phyloP scores from a whole-genome alignment of 176 grass and related monocot genomes.

The Themeda triandra region DNA sequence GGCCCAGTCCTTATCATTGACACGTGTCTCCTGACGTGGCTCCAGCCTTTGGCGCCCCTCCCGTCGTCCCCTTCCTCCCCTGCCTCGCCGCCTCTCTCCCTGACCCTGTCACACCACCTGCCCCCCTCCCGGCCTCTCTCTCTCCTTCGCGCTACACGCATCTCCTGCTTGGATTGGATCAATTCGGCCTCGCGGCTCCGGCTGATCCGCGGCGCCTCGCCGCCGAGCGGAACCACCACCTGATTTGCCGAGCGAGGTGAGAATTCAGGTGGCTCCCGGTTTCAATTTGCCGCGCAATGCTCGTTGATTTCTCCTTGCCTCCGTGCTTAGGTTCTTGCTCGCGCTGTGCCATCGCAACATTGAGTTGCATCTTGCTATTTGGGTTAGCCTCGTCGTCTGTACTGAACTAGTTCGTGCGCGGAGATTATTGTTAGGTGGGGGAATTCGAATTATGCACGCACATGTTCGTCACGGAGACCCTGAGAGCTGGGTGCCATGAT shows the following conservation, averaged over 20 bases:
- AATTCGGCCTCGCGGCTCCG: background rate
- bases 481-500: background rate
- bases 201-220: background rate
- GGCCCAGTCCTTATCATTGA: slow-evolving; percentile 55
- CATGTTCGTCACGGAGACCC: background rate
- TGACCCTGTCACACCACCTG: background rate
- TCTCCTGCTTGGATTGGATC: slow-evolving; percentile 5
- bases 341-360: background rate
- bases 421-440: background rate
- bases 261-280: background rate
- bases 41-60: slow-evolving; percentile 44
- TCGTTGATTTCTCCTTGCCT: slow-evolving; percentile 6
- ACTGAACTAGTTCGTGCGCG: background rate
- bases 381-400: background rate
- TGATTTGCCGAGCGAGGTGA: slow-evolving; percentile 11
- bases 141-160: background rate
- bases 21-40: slow-evolving; percentile 87
- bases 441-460: slow-evolving; percentile 2
- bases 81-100: background rate
- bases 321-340: background rate
- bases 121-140: background rate
- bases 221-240: background rate
- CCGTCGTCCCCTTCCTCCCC: background rate
- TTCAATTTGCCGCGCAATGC: slow-evolving; percentile 32
- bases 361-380: background rate